Evolutionary conservation across 306 rosid species (phyloP).

Genomic region (Calophaca sinica): DNA sequence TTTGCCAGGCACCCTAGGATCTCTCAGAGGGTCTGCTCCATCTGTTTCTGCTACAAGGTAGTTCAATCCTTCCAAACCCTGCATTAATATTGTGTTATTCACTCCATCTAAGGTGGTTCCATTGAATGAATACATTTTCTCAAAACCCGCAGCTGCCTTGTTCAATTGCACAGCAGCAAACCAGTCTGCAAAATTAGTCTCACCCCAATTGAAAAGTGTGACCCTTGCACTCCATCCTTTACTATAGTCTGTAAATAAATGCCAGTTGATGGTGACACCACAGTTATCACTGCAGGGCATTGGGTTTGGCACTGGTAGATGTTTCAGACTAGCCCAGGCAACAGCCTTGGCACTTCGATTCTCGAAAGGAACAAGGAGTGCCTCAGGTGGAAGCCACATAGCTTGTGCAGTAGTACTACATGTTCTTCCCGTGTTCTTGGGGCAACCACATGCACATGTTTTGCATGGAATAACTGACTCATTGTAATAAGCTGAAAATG

Average conservation of each 20-base stretch:
- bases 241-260: slow-evolving; percentile 69
- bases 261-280: slow-evolving; percentile 96
- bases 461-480: slow-evolving; percentile 93
- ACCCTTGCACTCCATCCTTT: slow-evolving; percentile 94
- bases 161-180: slow-evolving; percentile 89
- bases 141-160: slow-evolving; percentile 81
- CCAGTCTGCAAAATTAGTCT: slow-evolving; percentile 79
- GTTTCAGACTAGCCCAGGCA: slow-evolving; percentile 82
- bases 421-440: slow-evolving; percentile 56
- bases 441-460: slow-evolving; percentile 98
- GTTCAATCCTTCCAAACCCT: slow-evolving; percentile 76
- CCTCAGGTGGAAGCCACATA: slow-evolving; percentile 85
- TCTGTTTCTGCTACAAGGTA: slow-evolving; percentile 88
- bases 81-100: slow-evolving; percentile 81
- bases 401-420: slow-evolving; percentile 77
- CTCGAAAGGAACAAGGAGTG: slow-evolving; percentile 93
- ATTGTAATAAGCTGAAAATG: slow-evolving; percentile 88
- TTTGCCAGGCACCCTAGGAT: slow-evolving; percentile 95
- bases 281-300: slow-evolving; percentile 92
- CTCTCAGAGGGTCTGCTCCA: slow-evolving; percentile 67
- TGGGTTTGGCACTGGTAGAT: slow-evolving; percentile 65
- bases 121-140: slow-evolving; percentile 92
- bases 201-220: slow-evolving; percentile 95
- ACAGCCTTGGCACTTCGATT: slow-evolving; percentile 68
- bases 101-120: slow-evolving; percentile 61